Evolutionary conservation across 805 yeast genomes (phyloP).

Genomic region (Hanseniaspora clermontiae): DNA sequence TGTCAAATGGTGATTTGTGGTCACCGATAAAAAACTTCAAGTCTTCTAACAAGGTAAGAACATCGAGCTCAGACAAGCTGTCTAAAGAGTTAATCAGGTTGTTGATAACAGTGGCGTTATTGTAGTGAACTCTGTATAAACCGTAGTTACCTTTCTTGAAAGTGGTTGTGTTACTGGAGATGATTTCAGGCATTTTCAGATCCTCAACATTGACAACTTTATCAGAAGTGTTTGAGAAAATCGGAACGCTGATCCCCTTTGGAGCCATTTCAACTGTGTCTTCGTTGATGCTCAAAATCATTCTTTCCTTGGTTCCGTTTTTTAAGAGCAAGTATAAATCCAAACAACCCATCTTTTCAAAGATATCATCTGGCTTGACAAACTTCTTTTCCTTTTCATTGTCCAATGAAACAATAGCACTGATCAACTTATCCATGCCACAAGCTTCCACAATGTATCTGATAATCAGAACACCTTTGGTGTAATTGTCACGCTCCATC

Average conservation of each 20-base stretch:
- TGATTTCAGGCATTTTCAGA: conserved; percentile 15
- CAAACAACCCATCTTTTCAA: conserved; percentile 18
- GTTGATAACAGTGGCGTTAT: conserved; percentile 21
- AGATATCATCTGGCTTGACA: conserved; percentile 26
- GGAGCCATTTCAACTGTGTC: conserved; percentile 43
- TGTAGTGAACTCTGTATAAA: conserved; percentile 39
- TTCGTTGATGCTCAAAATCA: conserved; percentile 11
- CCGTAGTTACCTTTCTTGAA: conserved; percentile 28
- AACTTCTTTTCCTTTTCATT: conserved; percentile 16
- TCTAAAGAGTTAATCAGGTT: background rate
- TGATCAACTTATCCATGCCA: conserved; percentile 19
- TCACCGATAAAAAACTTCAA: conserved; percentile 24
- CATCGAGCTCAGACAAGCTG: conserved; percentile 21
- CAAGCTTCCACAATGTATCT: conserved; percentile 22
- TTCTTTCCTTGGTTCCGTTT: conserved; percentile 2
- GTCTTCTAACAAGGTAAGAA: conserved; percentile 28
- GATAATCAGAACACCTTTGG: conserved; percentile 25
- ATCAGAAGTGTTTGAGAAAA: conserved; percentile 21
- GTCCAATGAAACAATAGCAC: conserved; percentile 18
- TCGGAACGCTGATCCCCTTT: conserved; percentile 41
- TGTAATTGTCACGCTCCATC: conserved; percentile 18
- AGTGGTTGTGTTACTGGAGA: background rate
- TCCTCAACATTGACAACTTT: conserved; percentile 1
- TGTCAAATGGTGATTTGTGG: background rate
- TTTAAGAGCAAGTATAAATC: background rate